Percentiles rank a stretch among this genome's conserved stretches.
phyloP scores from a whole-genome alignment of 2,329 filamentous ascomycete species.

The Fusarium pininemorale region DNA sequence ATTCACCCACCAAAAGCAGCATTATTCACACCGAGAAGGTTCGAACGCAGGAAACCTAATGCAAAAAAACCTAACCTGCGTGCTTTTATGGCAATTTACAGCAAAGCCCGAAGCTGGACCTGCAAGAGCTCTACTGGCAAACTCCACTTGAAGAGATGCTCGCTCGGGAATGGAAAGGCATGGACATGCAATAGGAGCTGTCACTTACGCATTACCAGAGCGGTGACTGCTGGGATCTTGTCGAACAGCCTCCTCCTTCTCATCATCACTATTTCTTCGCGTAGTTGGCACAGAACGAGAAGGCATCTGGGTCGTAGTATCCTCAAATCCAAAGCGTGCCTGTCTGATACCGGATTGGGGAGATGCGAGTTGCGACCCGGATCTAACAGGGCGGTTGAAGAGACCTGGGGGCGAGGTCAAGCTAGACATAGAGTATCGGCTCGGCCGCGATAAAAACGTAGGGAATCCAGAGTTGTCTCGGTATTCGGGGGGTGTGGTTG shows the following conservation, averaged over 20 bases:
- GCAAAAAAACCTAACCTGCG: neutral
- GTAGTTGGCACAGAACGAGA: constrained; percentile 89
- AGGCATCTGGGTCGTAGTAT: constrained; percentile 71
- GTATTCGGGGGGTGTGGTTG: constrained; percentile 95
- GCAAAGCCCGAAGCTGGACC: neutral
- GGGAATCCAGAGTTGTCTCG: constrained; percentile 80
- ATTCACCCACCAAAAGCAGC: neutral
- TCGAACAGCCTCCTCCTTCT: constrained; percentile 79
- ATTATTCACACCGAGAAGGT: neutral
- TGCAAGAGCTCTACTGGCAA: neutral
- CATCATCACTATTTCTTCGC: constrained; percentile 89
- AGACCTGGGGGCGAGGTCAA: constrained; percentile 82
- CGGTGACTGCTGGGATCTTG: constrained; percentile 77
- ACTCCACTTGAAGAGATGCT: constrained; percentile 13
- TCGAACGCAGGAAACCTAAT: neutral
- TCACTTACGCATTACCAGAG: constrained; percentile 80
- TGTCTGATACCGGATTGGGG: constrained; percentile 73
- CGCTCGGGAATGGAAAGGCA: neutral
- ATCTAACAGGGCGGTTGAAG: constrained; percentile 77
- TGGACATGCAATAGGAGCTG: neutral
- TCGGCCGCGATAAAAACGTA: constrained; percentile 82
- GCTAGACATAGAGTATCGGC: constrained; percentile 89
- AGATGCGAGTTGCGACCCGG: constrained; percentile 82
- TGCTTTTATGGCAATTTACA: neutral
- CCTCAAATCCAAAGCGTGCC: constrained; percentile 63